Percentiles rank a stretch among this genome's conserved stretches.
phyloP scores from a whole-genome alignment of 441 rosid species.

The Arabidopsis hybrid region DNA sequence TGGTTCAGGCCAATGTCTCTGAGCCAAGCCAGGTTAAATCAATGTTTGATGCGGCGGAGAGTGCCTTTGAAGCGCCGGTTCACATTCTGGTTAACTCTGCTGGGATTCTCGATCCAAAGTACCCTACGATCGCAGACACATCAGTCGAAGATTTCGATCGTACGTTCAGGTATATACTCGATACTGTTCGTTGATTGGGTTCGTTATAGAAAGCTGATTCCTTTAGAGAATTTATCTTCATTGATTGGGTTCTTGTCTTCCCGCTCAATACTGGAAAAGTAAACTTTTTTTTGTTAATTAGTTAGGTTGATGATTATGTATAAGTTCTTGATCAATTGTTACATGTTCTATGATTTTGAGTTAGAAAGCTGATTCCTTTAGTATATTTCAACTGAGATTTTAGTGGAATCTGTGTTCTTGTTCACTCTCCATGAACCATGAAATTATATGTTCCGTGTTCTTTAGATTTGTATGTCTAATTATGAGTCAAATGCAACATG shows the following conservation, averaged over 20 bases:
- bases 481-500: too few species aligned
- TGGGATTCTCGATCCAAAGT: conserved; percentile 60
- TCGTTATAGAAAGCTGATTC: too few species aligned
- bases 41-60: conserved; percentile 74
- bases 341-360: background rate
- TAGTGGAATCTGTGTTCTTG: conserved; percentile 5
- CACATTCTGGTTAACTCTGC: conserved; percentile 78
- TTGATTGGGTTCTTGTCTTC: too few species aligned
- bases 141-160: conserved; percentile 71
- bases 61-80: conserved; percentile 59
- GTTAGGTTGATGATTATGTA: background rate
- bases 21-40: conserved; percentile 67
- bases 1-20: conserved; percentile 64
- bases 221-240: too few species aligned
- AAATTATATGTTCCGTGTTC: too few species aligned
- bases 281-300: background rate
- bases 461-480: background rate
- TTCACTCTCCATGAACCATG: background rate
- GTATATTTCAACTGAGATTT: background rate
- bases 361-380: conserved; percentile 13
- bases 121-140: conserved; percentile 62
- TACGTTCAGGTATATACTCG: conserved; percentile 52
- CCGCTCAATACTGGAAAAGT: background rate
- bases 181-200: conserved; percentile 25
- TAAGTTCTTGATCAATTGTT: background rate